A percentile compares a stretch with the other conserved stretches of the same genome.
phyloP scores from a whole-genome alignment of 768 basidiomycete species.

The Lactarius tabidus region DNA sequence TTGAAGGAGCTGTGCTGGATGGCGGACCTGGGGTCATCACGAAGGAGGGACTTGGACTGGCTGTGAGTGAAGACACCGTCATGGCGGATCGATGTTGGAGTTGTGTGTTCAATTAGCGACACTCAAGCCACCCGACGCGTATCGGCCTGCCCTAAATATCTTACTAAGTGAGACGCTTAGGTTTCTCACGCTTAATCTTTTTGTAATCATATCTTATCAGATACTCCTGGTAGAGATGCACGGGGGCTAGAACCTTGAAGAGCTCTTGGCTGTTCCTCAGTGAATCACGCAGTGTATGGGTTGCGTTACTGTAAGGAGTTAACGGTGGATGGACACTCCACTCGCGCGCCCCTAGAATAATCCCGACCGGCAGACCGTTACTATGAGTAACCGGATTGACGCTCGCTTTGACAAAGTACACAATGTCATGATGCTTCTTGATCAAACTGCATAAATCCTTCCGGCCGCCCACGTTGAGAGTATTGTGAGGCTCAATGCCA shows the following conservation, averaged over 20 bases:
- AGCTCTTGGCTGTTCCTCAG: no score
- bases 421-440: neutral
- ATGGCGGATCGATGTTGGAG: neutral
- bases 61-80: conserved; percentile 1
- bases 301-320: no score
- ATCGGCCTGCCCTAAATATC: conserved; percentile 21
- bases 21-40: conserved; percentile 7
- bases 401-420: neutral
- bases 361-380: neutral
- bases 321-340: neutral
- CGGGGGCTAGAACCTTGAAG: no score
- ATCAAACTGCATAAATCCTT: neutral
- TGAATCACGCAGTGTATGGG: no score
- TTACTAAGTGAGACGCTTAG: neutral
- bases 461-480: neutral
- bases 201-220: no score
- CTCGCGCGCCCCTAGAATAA: neutral
- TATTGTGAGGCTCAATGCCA: neutral
- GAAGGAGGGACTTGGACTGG: conserved; percentile 11
- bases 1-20: conserved; percentile 16
- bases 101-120: neutral
- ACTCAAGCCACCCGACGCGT: conserved; percentile 5
- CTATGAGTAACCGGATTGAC: neutral
- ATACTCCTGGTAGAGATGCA: no score
- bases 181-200: neutral